Percentiles rank a stretch among this genome's conserved stretches.
phyloP scores from a whole-genome alignment of 768 basidiomycete genomes.

The Aureoboletus auriporus region DNA sequence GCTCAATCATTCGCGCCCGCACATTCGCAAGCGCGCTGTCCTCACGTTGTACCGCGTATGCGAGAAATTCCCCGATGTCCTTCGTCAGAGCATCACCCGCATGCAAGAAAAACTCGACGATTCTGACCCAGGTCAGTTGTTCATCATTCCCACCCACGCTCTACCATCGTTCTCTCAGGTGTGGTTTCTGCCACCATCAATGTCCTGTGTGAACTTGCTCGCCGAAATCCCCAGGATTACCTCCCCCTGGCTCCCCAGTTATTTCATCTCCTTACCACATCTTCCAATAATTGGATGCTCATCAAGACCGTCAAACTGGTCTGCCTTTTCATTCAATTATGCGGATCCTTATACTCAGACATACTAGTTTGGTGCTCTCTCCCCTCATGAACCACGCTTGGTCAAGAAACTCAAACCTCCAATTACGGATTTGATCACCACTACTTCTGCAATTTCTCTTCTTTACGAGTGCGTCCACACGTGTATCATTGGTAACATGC shows the following conservation, averaged over 20 bases:
- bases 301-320: conserved; percentile 98
- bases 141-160: neutral
- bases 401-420: conserved; percentile 93
- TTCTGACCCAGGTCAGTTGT: conserved; percentile 54
- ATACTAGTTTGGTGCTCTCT: conserved; percentile 83
- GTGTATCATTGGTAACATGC: conserved; percentile 96
- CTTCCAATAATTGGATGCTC: conserved; percentile 99
- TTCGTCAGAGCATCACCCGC: conserved; percentile 59
- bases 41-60: conserved; percentile 79
- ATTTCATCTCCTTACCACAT: conserved; percentile 89
- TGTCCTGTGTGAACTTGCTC: conserved; percentile 88
- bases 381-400: conserved; percentile 88
- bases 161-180: conserved; percentile 39
- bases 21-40: conserved; percentile 88
- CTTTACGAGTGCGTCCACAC: conserved; percentile 98
- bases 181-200: conserved; percentile 95
- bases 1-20: conserved; percentile 84
- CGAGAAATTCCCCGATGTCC: conserved; percentile 77
- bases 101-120: conserved; percentile 82
- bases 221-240: conserved; percentile 75
- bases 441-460: conserved; percentile 91
- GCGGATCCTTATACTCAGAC: neutral
- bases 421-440: conserved; percentile 92
- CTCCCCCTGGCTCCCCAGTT: conserved; percentile 86
- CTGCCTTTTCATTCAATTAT: conserved; percentile 19